Evolutionary conservation across 129 eudicot genomes (phyloP).

Genomic region (Flaveria sonorensis): DNA sequence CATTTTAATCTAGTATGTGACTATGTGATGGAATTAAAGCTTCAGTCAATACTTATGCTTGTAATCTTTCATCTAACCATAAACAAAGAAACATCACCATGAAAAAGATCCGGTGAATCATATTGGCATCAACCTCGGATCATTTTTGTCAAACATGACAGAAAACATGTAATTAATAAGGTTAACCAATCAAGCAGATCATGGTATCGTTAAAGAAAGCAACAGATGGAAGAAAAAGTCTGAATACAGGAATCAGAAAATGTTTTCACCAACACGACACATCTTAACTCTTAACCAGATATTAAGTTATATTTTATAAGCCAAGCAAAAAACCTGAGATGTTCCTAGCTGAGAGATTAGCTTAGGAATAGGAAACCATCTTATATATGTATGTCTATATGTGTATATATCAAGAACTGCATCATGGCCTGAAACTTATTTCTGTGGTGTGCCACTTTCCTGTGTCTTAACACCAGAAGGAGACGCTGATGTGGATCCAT

Average conservation of each 20-base stretch:
- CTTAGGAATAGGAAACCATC: conserved; percentile 18
- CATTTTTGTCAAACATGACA: conserved; percentile 14
- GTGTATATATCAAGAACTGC: not conserved
- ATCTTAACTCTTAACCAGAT: conserved; percentile 6
- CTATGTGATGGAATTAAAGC: not conserved
- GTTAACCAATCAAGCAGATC: conserved; percentile 11
- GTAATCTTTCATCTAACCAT: conserved; percentile 6
- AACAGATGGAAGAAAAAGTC: conserved; percentile 7
- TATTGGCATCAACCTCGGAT: conserved; percentile 9
- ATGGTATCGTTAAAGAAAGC: conserved; percentile 13
- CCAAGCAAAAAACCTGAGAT: conserved; percentile 6
- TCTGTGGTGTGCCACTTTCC: conserved; percentile 17
- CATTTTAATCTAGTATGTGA: not conserved
- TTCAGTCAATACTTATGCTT: not conserved
- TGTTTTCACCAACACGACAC: not conserved
- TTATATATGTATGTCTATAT: not conserved
- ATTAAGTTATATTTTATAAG: conserved; percentile 17
- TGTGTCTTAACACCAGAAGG: conserved; percentile 19
- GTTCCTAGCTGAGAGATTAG: conserved; percentile 5
- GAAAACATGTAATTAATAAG: conserved; percentile 4
- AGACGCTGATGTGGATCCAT: conserved; percentile 34
- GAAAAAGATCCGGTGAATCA: conserved; percentile 14
- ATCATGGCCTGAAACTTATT: conserved; percentile 24
- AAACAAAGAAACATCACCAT: conserved; percentile 25
- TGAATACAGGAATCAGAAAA: conserved; percentile 6